Evolutionary conservation across 257 asterid species (phyloP), one percentile per base, ranked within the genome.

Genomic region (Lantana camara): DNA sequence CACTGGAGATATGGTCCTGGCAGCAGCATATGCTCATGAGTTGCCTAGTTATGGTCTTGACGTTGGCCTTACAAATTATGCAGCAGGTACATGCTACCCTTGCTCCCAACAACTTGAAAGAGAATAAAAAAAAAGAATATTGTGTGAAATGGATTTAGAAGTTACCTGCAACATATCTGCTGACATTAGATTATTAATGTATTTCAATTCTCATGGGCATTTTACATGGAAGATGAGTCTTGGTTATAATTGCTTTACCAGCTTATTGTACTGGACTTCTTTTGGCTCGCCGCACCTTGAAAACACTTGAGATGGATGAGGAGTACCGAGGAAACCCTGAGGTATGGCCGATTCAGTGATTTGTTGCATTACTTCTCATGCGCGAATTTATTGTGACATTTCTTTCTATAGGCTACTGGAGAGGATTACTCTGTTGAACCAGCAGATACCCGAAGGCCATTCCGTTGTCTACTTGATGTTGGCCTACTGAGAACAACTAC

Each of bases 191-290:
- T 17, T 50, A 3, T 53, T 4, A 41, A 17, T 22, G 6, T 68
- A 34, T 32, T 55, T 58, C 57, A 66, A 44, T 5, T 34, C 21
- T 34, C 16, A 14, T 22, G 51, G 21, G 30, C n/a, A 14, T 20
- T 61, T 44, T 62, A 34, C 46, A 41, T 12, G 24, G 50, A 32
- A 7, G 54, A 9, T 27, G 41, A 47, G 24, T 5, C 30, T n/a
- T 34, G 30, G 57, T 66, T 35, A 4, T 23, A 16, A 19, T 40
- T 56, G 21, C 21, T 44, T 73, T 60, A 52, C 34, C 75, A 87
- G 93, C 96, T 11, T 87, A 85, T 63, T 82, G 90, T 35, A 85
- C 96, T 1, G 97, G 95, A 5, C 91, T 89, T 68, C 88, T 89
- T 7, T 63, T 89, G 72, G 95, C 94, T 47, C 80, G 95, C 45